Base-by-base conservation (phyloP, 1,139 yeast genomes). In the Geotrichum restrictum region DNA sequence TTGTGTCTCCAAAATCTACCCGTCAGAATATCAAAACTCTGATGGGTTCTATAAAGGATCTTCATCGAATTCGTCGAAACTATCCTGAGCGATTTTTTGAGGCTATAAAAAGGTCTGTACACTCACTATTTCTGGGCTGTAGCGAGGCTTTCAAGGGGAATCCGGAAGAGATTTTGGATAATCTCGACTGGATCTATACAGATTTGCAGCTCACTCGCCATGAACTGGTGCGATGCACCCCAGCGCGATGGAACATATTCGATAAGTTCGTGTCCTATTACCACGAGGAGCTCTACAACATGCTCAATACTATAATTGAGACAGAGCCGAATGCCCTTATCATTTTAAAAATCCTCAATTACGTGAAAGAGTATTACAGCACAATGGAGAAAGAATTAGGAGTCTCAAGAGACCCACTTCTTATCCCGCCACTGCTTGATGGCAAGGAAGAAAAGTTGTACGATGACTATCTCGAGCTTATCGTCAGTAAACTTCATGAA, bases 141-240 rank as follows among this genome's bases (percentile, higher is more conserved):
- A 68, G 74, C 60, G 70, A 80, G 48, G 82, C 84, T 51, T 85
- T 77, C 61, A 65, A 72, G 2, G 72, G 77, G 11, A 81, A 78
- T 45, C 74, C 74, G 43, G 80, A 81, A 67, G 77, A 75, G 19
- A 81, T 91, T 1, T 75, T 85, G 57, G 85, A 84, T 40, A 82
- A 85, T 57, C 71, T 91, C 50, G 84, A 82, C 54, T 91, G 97
- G 94, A 78, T 91, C 18, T 89, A 85, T 65, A 84, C 85, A 57
- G 98, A 93, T 62, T 70, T 93, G 55, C 70, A 77, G 32, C 77
- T 83, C 56, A 88, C 85, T 1, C 77, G 80, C 52, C 78, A 78
- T 38, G 81, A 80, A 21, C 70, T 88, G 45, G 69, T 76, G 1
- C 74, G 73, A n/a, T 71, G 79, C 50, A 75, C 83, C 49, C 89